Base-by-base conservation (phyloP, 2,329 filamentous ascomycete genomes). In the Ophiocordyceps unilateralis region DNA sequence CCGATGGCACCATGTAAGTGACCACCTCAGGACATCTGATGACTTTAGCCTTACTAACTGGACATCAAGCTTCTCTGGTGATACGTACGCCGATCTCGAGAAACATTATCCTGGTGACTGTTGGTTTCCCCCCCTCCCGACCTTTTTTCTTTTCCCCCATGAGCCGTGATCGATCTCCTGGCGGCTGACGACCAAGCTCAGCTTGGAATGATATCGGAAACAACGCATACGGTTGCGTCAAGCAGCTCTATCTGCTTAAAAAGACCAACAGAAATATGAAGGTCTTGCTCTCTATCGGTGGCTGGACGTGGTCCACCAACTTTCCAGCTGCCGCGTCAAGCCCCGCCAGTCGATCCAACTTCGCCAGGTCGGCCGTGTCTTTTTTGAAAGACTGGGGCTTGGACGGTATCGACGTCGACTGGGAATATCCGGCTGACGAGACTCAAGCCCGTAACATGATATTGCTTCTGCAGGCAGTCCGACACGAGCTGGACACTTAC, bases 281-380 rank as follows among this genome's bases (percentile, higher is more conserved):
- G 56, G 69, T 81, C 1, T 66, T 93, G 20, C 70, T 93, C 4
- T 83, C 76, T 40, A 85, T 94, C 49, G 87, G 87, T 40, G 86
- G 87, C 24, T 93, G 82, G 82, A 87, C 83, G 0, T 91, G 84
- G 60, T 86, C 82, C 2, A 64, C 70, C 50, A 84, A 85, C 58
- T 89, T 93, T 55, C 68, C 82, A 1, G 65, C 66, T 1, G 78
- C 79, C 0, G 76, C 79, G 10, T 76, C 74, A 46, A 81, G 78
- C 0, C 68, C 70, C 0, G 60, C 66, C 2, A 77, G 74, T 15
- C 72, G 85, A 15, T 59, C 66, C 30, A 72, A 51, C 2, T 93
- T 93, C 60, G 86, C 85, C 6, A 61, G 70, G 39, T 74, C 72
- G 4, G 76, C 83, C 2, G 79, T 88, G 1, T 60, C 68, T 8